Conservation (phyloP, 768 basidiomycete species). For the Pulveroboletus sp. region DNA sequence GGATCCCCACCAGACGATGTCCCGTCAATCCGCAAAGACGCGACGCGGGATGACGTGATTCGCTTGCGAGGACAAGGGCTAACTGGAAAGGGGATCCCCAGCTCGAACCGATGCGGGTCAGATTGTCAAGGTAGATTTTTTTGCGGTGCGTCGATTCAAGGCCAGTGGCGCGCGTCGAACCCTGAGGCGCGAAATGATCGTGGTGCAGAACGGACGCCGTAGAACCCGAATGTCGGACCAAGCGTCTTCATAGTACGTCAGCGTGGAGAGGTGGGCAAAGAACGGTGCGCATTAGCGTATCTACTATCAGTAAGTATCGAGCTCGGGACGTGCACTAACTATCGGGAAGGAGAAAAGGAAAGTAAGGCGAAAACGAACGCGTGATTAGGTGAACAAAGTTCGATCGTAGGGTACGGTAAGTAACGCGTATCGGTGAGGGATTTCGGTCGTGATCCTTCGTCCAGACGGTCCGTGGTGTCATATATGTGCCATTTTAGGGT, state of each 20-base stretch:
- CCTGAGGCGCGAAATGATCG: background rate
- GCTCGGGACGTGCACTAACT: constrained; percentile 3
- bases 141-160: background rate
- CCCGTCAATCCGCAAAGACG: no score
- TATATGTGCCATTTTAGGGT: constrained; percentile 25
- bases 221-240: background rate
- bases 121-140: no score
- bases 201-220: background rate
- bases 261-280: background rate
- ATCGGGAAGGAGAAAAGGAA: constrained; percentile 3
- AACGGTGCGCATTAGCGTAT: constrained; percentile 12
- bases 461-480: constrained; percentile 18
- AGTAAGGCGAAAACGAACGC: constrained; percentile 1
- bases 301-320: constrained; percentile 21
- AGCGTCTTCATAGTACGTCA: background rate
- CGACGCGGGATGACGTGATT: no score
- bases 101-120: no score
- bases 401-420: constrained; percentile 10
- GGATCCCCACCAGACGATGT: no score
- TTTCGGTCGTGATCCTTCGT: constrained; percentile 32
- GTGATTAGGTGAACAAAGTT: constrained; percentile 24
- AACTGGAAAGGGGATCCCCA: no score
- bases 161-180: no score
- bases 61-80: no score
- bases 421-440: background rate